Evolutionary conservation across 2,329 filamentous ascomycete species (phyloP).

Genomic region (Paraphaeosphaeria sporulosa): DNA sequence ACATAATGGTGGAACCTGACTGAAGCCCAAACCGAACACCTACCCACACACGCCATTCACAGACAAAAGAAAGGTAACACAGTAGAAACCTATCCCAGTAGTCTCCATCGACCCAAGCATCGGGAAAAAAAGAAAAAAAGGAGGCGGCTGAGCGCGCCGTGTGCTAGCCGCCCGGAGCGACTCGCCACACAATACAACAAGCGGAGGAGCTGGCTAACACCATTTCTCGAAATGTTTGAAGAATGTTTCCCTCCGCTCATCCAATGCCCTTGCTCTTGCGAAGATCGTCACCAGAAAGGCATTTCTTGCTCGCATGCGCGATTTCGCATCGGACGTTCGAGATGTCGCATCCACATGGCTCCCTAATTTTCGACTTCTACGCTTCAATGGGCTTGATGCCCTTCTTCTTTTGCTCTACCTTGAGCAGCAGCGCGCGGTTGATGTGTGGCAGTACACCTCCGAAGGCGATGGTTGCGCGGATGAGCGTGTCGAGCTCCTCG

Average conservation of each 20-base stretch:
- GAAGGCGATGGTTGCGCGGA: conserved; percentile 96
- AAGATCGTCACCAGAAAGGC: neutral
- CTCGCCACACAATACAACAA: neutral
- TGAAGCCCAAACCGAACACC: conserved; percentile 13
- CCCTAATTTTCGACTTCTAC: conserved; percentile 19
- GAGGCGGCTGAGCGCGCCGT: neutral
- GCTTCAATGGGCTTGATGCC: conserved; percentile 66
- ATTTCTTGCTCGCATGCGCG: neutral
- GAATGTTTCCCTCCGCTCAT: neutral
- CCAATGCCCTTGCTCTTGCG: neutral
- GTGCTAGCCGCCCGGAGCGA: neutral
- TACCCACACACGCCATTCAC: conserved; percentile 14
- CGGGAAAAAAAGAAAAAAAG: neutral
- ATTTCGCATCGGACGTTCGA: conserved; percentile 5
- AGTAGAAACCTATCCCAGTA: conserved; percentile 4
- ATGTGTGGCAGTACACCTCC: conserved; percentile 98
- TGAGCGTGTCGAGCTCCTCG: conserved; percentile 96
- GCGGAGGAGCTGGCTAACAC: neutral
- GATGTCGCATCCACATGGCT: neutral
- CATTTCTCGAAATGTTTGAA: neutral
- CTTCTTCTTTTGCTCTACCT: conserved; percentile 99
- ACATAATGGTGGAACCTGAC: conserved; percentile 16
- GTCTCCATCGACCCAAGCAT: conserved; percentile 1
- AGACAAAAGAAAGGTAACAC: conserved; percentile 7
- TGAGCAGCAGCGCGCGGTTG: conserved; percentile 93